A percentile compares a stretch with the other conserved stretches of the same genome.
phyloP scores from a whole-genome alignment of 768 basidiomycete species.

The Obba rivulosa region DNA sequence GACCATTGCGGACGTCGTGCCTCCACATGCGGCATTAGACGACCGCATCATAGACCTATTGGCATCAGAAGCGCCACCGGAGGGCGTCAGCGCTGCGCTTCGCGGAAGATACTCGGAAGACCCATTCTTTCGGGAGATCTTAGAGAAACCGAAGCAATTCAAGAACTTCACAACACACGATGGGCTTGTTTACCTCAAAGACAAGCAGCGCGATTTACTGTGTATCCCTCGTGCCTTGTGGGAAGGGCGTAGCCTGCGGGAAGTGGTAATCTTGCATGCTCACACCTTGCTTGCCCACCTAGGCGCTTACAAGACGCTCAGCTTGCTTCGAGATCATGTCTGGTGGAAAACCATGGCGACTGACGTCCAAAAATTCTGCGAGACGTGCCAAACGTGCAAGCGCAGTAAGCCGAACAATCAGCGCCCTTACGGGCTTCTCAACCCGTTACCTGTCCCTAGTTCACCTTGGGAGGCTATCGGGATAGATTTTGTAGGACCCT shows the following conservation, averaged over 20 bases:
- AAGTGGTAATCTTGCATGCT: constrained; percentile 29
- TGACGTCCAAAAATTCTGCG: constrained; percentile 23
- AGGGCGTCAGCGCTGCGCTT: too few species aligned
- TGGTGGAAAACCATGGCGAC: constrained; percentile 33
- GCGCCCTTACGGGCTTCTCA: constrained; percentile 25
- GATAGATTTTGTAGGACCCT: constrained; percentile 34
- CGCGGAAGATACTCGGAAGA: constrained; percentile 26
- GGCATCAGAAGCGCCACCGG: too few species aligned
- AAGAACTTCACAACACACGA: constrained; percentile 22
- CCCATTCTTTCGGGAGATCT: constrained; percentile 23
- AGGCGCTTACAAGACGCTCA: constrained; percentile 27
- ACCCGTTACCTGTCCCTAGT: constrained; percentile 22
- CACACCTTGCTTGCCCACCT: constrained; percentile 36
- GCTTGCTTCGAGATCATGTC: constrained; percentile 27
- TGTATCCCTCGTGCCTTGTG: constrained; percentile 25
- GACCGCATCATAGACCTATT: too few species aligned
- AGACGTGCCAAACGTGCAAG: constrained; percentile 18
- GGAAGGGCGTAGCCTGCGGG: constrained; percentile 16
- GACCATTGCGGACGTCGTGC: too few species aligned
- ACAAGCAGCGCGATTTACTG: constrained; percentile 5
- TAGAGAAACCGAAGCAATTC: constrained; percentile 16
- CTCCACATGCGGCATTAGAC: too few species aligned
- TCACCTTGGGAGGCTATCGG: constrained; percentile 34
- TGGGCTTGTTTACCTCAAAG: constrained; percentile 16
- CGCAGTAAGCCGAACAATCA: constrained; percentile 13